phyloP scores from a whole-genome alignment of 1,284 basidiomycete species.

The Ustilago crameri region DNA sequence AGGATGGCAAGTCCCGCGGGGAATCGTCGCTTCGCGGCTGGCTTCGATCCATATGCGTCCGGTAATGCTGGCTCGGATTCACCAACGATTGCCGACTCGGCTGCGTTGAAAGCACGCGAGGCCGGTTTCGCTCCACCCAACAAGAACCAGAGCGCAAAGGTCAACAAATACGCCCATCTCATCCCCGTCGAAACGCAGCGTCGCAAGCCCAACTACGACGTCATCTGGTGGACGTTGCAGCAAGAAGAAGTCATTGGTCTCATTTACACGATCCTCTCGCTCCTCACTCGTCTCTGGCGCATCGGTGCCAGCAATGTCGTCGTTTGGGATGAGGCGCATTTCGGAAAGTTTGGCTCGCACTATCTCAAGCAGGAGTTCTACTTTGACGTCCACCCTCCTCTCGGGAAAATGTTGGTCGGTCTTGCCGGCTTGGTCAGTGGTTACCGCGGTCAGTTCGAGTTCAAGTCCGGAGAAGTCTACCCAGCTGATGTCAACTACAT shows the following conservation, averaged over 20 bases:
- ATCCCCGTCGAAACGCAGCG: slow-evolving; percentile 59
- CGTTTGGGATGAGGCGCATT: slow-evolving; percentile 87
- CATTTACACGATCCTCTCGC: slow-evolving; percentile 89
- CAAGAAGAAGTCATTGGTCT: slow-evolving; percentile 68
- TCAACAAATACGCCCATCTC: slow-evolving; percentile 58
- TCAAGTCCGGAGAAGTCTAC: slow-evolving; percentile 90
- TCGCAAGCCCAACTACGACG: slow-evolving; percentile 41
- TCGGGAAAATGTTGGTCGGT: slow-evolving; percentile 98
- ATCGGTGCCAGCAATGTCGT: slow-evolving; percentile 89
- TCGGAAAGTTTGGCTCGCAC: slow-evolving; percentile 75
- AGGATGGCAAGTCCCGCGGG: slow-evolving; percentile 31
- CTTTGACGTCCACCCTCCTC: slow-evolving; percentile 80
- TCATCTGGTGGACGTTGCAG: slow-evolving; percentile 26
- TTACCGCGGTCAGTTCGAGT: slow-evolving; percentile 91
- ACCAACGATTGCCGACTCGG: slow-evolving; percentile 19
- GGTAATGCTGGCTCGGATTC: slow-evolving; percentile 4
- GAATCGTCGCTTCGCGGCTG: slow-evolving; percentile 44
- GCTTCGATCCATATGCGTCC: slow-evolving; percentile 44
- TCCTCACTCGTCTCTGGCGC: slow-evolving; percentile 92
- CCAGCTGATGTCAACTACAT: slow-evolving; percentile 88
- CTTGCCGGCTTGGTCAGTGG: slow-evolving; percentile 89
- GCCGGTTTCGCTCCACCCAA: slow-evolving; percentile 28
- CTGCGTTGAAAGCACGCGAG: slow-evolving; percentile 39
- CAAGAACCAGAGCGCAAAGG: slow-evolving; percentile 9
- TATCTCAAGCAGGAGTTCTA: slow-evolving; percentile 81